Base-by-base conservation (phyloP, 2,329 filamentous ascomycete species). In the Ascochyta rabiei region DNA sequence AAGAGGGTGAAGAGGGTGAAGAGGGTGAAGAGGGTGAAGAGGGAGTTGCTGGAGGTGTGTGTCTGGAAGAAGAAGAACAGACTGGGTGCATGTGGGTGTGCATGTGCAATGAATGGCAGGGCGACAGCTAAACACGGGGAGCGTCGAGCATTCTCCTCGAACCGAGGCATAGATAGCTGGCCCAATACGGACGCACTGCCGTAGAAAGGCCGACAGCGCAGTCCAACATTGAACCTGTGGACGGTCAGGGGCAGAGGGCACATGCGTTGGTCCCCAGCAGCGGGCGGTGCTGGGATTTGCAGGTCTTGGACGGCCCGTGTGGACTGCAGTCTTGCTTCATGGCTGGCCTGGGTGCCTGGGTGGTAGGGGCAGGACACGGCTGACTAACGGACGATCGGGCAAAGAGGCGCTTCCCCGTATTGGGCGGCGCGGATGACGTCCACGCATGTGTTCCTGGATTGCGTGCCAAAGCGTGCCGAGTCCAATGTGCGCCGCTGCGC, bases 141-240 rank as follows among this genome's bases (percentile, higher is more conserved):
- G 16, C 50, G 47, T 42, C 19, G 23, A 48, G 33, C 33, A 19
- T 37, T 35, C 59, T 49, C 44, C 57, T 59, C 49, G 63, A 62
- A 60, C 64, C 64, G 63, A 66, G 64, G 64, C 64, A 61, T 40
- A 57, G 30, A 30, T 34, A 24, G 52, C 52, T 33, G 35, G 34
- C 45, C 40, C 41, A 44, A 51, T 46, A 48, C 55, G 43, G 49
- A 15, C 30, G 37, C 50, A 46, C 45, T 47, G 7, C 35, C 52
- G 34, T 13, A 15, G 40, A 44, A 40, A 31, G 44, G 18, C 45
- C 51, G 51, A 19, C 38, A 34, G 26, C 5, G 31, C 43, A 41
- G 30, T 8, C 21, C 21, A 23, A 6, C 21, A 23, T 23, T 4
- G 21, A 38, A 6, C 35, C 21, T 23, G 35, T 37, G 16, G 34